Evolutionary conservation across 2,329 filamentous ascomycete species (phyloP).

Genomic region (Metarhizium brunneum): DNA sequence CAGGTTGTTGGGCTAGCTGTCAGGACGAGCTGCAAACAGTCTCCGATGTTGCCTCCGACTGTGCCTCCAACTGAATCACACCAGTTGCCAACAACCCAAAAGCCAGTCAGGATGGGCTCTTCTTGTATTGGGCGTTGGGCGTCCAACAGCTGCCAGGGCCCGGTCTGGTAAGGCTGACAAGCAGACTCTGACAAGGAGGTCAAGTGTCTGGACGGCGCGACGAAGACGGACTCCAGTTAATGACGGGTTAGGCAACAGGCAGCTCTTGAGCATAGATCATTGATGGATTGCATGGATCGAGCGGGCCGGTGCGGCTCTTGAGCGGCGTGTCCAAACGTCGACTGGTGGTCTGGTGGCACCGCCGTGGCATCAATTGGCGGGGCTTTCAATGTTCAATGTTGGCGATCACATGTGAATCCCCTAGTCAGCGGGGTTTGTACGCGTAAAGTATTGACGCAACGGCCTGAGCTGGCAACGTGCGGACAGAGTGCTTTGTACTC

Average conservation of each 20-base stretch:
- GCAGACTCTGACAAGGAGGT: not conserved
- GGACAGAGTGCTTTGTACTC: too few relatives aligned
- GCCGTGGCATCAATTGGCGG: too few relatives aligned
- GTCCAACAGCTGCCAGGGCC: too few relatives aligned
- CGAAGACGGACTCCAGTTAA: not conserved
- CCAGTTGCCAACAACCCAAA: not conserved
- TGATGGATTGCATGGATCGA: not conserved
- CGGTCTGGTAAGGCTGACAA: not conserved
- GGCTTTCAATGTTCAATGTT: too few relatives aligned
- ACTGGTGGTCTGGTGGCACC: not conserved
- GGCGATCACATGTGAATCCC: not conserved
- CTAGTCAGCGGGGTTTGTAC: too few relatives aligned
- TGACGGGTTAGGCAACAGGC: too few relatives aligned
- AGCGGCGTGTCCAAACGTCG: not conserved
- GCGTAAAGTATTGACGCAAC: too few relatives aligned
- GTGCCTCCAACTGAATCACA: not conserved
- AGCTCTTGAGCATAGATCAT: not conserved
- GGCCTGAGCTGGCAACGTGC: too few relatives aligned
- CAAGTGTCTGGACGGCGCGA: not conserved
- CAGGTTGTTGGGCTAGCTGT: not conserved
- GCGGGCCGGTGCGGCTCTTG: too few relatives aligned
- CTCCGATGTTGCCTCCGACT: not conserved
- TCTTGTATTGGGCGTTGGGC: too few relatives aligned
- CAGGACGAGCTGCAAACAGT: not conserved
- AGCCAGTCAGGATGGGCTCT: too few relatives aligned